A percentile compares a stretch with the other conserved stretches of the same genome.
These are phyloP conservation scores for Magnolia officinalis DNA, from an alignment of 164 flowering plant genomes.

Conservation along the genomic window DNA sequence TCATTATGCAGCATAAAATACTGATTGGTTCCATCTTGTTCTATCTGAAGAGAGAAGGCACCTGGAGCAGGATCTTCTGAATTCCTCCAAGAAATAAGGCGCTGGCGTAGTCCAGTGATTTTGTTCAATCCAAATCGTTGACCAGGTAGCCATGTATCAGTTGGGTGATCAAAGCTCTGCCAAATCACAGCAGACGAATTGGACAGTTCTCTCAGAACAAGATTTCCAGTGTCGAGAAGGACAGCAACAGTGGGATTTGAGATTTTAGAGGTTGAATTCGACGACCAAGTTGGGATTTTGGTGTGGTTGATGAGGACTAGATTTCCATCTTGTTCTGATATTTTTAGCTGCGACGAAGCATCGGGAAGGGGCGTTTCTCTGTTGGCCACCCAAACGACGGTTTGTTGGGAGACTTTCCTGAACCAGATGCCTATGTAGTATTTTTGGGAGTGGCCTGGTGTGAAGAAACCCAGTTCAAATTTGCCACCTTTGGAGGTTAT, in stretches of 20 bases:
- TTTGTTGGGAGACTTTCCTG: slow-evolving; percentile 7
- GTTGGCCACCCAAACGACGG: slow-evolving; percentile 29
- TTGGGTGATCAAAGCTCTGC: slow-evolving; percentile 69
- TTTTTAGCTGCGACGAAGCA: slow-evolving; percentile 11
- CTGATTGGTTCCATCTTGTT: slow-evolving; percentile 26
- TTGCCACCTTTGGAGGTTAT: slow-evolving; percentile 39
- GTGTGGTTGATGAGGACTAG: slow-evolving; percentile 17
- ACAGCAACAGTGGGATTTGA: slow-evolving; percentile 14
- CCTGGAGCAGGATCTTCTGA: slow-evolving; percentile 61
- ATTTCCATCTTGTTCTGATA: slow-evolving; percentile 18
- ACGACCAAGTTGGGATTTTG: slow-evolving; percentile 26
- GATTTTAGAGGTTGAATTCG: slow-evolving; percentile 14
- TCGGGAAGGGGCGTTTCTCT: slow-evolving; percentile 18
- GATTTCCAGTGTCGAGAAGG: slow-evolving; percentile 31
- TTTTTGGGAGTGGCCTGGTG: slow-evolving; percentile 55
- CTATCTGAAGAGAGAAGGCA: slow-evolving; percentile 41
- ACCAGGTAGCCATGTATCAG: slow-evolving; percentile 65
- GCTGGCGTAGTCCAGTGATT: slow-evolving; percentile 20
- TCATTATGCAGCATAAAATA: slow-evolving; percentile 11
- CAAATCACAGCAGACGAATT: slow-evolving; percentile 35
- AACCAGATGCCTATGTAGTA: slow-evolving; percentile 28
- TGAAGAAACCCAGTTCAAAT: slow-evolving; percentile 59
- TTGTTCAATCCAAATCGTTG: slow-evolving; percentile 33
- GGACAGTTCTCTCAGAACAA: slow-evolving; percentile 24
- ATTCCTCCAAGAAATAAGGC: slow-evolving; percentile 58